Percentiles rank a stretch among this genome's conserved stretches.
Conservation (phyloP, 1,139 yeast species). For the Blastobotrys malaysiensis region DNA sequence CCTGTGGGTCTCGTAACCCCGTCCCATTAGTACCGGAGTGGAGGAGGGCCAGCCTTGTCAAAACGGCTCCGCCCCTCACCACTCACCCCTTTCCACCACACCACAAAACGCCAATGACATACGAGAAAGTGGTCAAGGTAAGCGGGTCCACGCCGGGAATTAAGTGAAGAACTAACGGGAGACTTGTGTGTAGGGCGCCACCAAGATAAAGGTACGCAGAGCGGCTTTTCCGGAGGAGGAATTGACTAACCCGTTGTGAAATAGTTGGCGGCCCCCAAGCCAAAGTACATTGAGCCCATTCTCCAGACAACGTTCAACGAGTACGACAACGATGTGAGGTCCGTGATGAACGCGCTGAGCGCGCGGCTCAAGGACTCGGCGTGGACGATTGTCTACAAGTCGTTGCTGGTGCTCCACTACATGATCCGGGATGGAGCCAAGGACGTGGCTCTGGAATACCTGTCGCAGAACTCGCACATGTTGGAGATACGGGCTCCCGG, state of each 20-base stretch:
- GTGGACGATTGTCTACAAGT: slow-evolving; percentile 82
- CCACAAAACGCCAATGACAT: slow-evolving; percentile 15
- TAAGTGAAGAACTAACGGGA: not conserved
- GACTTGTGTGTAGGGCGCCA: slow-evolving; percentile 45
- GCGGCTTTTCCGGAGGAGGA: slow-evolving; percentile 19
- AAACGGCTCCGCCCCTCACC: not conserved
- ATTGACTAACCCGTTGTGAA: slow-evolving; percentile 25
- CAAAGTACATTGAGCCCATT: slow-evolving; percentile 91
- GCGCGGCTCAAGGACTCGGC: slow-evolving; percentile 66
- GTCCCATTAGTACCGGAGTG: not conserved
- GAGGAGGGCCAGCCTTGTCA: not conserved
- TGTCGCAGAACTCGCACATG: slow-evolving; percentile 54
- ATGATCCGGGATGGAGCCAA: slow-evolving; percentile 90
- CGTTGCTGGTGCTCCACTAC: slow-evolving; percentile 77
- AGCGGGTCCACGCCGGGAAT: slow-evolving; percentile 12
- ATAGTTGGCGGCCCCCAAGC: slow-evolving; percentile 93
- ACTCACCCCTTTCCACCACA: not conserved
- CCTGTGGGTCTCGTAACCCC: no score
- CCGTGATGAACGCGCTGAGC: slow-evolving; percentile 61
- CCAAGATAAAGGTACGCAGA: slow-evolving; percentile 46
- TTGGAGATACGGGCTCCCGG: slow-evolving; percentile 44
- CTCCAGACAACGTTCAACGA: slow-evolving; percentile 62
- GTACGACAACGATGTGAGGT: slow-evolving; percentile 52
- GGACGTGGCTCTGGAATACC: slow-evolving; percentile 61
- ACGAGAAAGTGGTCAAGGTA: slow-evolving; percentile 54